Evolutionary conservation across 805 yeast species (phyloP), one percentile per base, ranked within the genome.

Genomic region (Kuraishia borneana): DNA sequence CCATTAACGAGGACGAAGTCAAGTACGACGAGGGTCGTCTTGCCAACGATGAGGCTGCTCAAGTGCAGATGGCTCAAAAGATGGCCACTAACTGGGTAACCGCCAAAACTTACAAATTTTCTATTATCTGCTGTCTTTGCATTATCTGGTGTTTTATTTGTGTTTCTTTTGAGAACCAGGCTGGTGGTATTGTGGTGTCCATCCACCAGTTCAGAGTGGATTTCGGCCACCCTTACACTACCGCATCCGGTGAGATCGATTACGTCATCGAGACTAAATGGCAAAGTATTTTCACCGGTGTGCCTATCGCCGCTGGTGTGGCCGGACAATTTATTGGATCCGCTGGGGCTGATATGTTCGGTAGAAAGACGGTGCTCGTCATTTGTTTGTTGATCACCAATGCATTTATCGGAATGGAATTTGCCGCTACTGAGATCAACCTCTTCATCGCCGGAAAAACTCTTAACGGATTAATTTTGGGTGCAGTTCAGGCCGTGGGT

Each of bases 81-180:
- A 12, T 10, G 16, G 6, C 13, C 16, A 25, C 28, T 6, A 43
- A 38, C 22, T 43, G 39, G 32, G 54, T 60, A 32, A 67, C 63
- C 28, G 26, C 63, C 8, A 53, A 46, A 38, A 50, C 53, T n/a
- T 62, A 62, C 43, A 65, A 63, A 20, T 50, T 44, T 29, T 63
- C 67, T 3, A 48, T 51, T 3, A 39, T 54, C 36, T 66, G 68
- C 63, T 52, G 64, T 3, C 16, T 25, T 6, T 25, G 8, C 28
- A 48, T 51, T 3, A 38, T 54, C 36, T 66, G 68, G 63, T 51
- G 64, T 5, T 41, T 63, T 17, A 44, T 63, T 28, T 52, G 61
- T 51, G 63, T 56, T 40, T 67, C 68, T 32, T 65, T 58, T 43
- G 71, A 65, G 39, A 47, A 41, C 47, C 65, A 47, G 39, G 56